Evolutionary conservation across 345 rosid genomes (phyloP).

Genomic region (Mangifera indica): DNA sequence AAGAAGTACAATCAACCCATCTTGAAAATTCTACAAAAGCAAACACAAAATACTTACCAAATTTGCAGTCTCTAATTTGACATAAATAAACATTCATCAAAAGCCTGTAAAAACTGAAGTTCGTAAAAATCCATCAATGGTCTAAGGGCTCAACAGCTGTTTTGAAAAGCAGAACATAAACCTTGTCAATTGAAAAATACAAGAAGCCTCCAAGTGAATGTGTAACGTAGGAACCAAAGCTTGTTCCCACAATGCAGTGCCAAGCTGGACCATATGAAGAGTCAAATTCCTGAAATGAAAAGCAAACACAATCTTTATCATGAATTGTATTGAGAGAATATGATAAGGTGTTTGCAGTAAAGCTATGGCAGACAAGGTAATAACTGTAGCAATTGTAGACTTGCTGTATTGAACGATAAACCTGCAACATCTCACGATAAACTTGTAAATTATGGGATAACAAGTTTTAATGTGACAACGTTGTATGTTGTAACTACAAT

Average conservation of each 20-base stretch:
- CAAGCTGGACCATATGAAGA: constrained; percentile 89
- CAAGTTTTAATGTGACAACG: no score
- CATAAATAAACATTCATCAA: constrained; percentile 16
- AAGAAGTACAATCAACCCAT: constrained; percentile 4
- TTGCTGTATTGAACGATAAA: no score
- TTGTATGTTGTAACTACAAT: no score
- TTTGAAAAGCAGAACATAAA: constrained; percentile 88
- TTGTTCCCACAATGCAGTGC: constrained; percentile 97
- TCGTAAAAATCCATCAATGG: constrained; percentile 30
- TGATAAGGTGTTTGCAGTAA: no score
- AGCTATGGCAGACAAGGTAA: no score
- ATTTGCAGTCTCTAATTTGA: constrained; percentile 8
- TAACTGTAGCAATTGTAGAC: no score
- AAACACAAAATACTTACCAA: neutral
- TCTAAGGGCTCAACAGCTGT: constrained; percentile 91
- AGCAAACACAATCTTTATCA: constrained; percentile 12
- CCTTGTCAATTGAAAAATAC: constrained; percentile 88
- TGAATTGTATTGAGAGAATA: no score
- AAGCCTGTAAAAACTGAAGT: constrained; percentile 6
- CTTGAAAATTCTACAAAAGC: constrained; percentile 2
- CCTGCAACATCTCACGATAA: no score
- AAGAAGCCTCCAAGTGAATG: constrained; percentile 93
- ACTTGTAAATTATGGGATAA: no score
- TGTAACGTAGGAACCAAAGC: constrained; percentile 93
- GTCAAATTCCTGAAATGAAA: constrained; percentile 72